phyloP scores from a whole-genome alignment of 1,284 basidiomycete species.

The Pascua sp. region DNA sequence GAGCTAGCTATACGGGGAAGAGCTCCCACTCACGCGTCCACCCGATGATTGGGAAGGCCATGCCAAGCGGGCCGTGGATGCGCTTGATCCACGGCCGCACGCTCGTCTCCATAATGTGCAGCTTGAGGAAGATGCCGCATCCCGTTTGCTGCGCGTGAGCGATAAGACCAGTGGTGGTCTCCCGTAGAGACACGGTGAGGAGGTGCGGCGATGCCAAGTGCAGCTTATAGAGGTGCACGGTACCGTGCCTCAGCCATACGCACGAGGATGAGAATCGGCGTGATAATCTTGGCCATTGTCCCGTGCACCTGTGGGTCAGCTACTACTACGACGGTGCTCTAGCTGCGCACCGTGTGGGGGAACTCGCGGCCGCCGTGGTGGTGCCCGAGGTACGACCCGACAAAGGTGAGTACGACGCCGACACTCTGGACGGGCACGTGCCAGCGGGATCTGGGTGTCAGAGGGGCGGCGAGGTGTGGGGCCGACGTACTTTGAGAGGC shows the following conservation, averaged over 20 bases:
- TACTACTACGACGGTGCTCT: no score
- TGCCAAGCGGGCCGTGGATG: constrained; percentile 77
- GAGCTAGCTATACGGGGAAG: constrained; percentile 31
- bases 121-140: constrained; percentile 84
- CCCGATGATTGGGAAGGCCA: constrained; percentile 77
- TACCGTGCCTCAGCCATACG: constrained; percentile 4
- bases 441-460: constrained; percentile 57
- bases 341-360: constrained; percentile 55
- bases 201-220: not conserved
- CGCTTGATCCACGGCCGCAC: constrained; percentile 70
- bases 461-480: not conserved
- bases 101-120: constrained; percentile 79
- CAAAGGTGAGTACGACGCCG: constrained; percentile 65
- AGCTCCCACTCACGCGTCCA: constrained; percentile 74
- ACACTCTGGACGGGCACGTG: constrained; percentile 77
- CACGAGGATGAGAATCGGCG: constrained; percentile 59
- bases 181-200: not conserved
- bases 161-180: not conserved
- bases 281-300: constrained; percentile 64
- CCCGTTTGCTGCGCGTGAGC: constrained; percentile 56
- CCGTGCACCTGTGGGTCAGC: constrained; percentile 56
- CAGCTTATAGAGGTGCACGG: not conserved
- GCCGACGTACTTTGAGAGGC: constrained; percentile 60
- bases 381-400: constrained; percentile 73
- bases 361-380: constrained; percentile 74